These are phyloP conservation scores for Capsicum rhomboideum DNA, from an alignment of 257 asterid species.

Conservation along the genomic window DNA sequence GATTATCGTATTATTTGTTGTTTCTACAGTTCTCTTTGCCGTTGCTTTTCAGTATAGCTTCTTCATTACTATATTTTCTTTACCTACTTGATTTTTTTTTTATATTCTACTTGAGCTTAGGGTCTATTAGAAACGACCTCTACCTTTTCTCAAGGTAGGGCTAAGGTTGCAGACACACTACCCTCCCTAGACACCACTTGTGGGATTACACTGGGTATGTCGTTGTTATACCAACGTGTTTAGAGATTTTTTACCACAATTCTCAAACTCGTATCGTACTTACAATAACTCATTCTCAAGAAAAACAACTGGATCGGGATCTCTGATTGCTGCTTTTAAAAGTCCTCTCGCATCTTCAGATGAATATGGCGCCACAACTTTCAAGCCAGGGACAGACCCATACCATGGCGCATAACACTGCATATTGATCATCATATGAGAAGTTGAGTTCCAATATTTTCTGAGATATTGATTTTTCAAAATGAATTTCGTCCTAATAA, in stretches of 20 bases:
- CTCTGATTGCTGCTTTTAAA: conserved; percentile 44
- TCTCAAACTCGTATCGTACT: background rate
- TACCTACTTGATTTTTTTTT: background rate
- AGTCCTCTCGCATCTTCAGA: conserved; percentile 48
- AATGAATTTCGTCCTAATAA: background rate
- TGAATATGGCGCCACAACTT: conserved; percentile 37
- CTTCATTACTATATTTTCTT: background rate
- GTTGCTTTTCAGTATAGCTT: background rate
- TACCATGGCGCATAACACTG: conserved; percentile 49
- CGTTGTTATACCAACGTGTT: background rate
- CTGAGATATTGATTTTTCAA: background rate
- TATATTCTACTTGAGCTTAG: background rate
- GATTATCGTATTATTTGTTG: background rate
- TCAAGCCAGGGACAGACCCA: conserved; percentile 36
- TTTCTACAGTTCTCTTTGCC: background rate
- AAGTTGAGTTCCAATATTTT: background rate
- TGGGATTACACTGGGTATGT: background rate
- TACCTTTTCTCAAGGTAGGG: background rate
- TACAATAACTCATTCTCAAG: conserved; percentile 45
- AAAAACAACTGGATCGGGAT: conserved; percentile 48
- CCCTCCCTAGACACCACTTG: background rate
- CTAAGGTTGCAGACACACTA: background rate
- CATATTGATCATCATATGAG: background rate
- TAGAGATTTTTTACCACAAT: background rate
- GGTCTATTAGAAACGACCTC: background rate